Evolutionary conservation across 441 rosid species (phyloP).

Genomic region (Isatis lusitanica): DNA sequence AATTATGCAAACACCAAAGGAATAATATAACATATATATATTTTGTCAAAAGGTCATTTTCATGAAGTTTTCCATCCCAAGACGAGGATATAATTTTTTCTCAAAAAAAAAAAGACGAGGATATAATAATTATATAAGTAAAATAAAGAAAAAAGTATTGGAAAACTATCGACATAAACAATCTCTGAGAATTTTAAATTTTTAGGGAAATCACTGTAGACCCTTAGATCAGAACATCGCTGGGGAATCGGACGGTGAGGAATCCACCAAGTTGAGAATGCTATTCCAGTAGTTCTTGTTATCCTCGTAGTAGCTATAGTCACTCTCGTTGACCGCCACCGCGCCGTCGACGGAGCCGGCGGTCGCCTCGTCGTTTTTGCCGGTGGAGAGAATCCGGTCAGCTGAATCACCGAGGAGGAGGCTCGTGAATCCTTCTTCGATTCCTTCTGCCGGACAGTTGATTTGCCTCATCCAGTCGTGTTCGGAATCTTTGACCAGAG

Average conservation of each 20-base stretch:
- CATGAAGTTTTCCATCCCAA: slow-evolving; percentile 8
- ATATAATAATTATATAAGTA: not conserved
- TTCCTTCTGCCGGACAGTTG: slow-evolving; percentile 24
- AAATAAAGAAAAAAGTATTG: slow-evolving; percentile 17
- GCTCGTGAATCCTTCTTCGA: slow-evolving; percentile 79
- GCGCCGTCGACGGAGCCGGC: slow-evolving; percentile 12
- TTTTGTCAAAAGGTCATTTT: not conserved
- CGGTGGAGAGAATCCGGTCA: slow-evolving; percentile 33
- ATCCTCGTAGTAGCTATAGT: slow-evolving; percentile 60
- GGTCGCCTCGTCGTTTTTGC: slow-evolving; percentile 23
- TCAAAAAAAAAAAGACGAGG: no score
- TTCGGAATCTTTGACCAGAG: slow-evolving; percentile 52
- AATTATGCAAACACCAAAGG: slow-evolving; percentile 7
- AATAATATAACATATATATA: not conserved
- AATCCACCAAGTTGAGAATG: slow-evolving; percentile 89
- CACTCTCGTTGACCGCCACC: slow-evolving; percentile 33
- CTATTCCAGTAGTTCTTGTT: slow-evolving; percentile 96
- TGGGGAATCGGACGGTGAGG: slow-evolving; percentile 77
- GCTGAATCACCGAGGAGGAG: slow-evolving; percentile 49
- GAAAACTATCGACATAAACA: slow-evolving; percentile 26
- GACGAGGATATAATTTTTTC: not conserved
- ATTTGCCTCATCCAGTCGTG: slow-evolving; percentile 53
- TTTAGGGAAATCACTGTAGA: not conserved
- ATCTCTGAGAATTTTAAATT: not conserved
- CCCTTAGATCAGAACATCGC: slow-evolving; percentile 33